Conservation (phyloP, 208 protist genomes). For the Crithidia acanthocephali region DNA sequence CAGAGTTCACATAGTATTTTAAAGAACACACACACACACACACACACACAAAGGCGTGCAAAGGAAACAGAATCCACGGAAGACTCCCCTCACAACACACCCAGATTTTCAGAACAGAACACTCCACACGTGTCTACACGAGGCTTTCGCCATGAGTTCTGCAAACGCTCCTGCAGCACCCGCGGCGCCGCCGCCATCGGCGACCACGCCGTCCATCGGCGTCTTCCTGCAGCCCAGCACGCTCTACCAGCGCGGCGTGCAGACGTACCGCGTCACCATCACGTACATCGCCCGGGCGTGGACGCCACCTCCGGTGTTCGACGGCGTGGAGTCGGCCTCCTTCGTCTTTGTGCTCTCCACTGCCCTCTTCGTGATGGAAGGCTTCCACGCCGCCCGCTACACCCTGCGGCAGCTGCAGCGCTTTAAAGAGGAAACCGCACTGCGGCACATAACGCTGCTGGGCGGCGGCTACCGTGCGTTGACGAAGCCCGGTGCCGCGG, state of each 20-base stretch:
- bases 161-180: neutral
- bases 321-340: constrained; percentile 26
- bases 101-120: neutral
- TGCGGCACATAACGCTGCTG: neutral
- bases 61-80: neutral
- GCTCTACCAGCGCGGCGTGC: constrained; percentile 11
- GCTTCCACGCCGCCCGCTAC: constrained; percentile 27
- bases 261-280: constrained; percentile 19
- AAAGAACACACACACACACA: constrained; percentile 7
- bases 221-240: neutral
- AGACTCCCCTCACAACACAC: too few species aligned
- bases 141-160: neutral
- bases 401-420: constrained; percentile 25
- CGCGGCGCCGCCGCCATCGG: neutral
- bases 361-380: constrained; percentile 20
- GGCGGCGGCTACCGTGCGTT: neutral
- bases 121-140: neutral
- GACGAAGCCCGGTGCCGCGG: neutral
- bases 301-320: constrained; percentile 17
- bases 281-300: constrained; percentile 18
- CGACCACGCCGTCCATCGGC: neutral
- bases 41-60: neutral
- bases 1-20: too few species aligned
- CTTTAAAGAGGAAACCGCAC: constrained; percentile 16
- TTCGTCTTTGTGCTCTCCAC: constrained; percentile 20